Conservation (phyloP, 2,329 filamentous ascomycete genomes). For the Diaporthe australafricana region DNA sequence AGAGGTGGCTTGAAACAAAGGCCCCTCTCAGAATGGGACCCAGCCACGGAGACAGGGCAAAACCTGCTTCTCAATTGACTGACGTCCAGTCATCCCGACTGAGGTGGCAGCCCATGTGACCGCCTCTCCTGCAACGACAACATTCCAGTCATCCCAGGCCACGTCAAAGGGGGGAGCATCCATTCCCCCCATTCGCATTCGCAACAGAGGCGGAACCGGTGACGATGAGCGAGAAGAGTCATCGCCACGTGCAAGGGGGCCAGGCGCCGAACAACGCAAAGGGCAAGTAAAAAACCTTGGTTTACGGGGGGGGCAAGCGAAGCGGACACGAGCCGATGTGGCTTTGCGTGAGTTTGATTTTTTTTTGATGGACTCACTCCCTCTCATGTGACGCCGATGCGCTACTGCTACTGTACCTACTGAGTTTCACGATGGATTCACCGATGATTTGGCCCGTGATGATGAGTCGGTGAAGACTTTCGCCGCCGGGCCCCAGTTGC, state of each 20-base stretch:
- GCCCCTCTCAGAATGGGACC: slow-evolving; percentile 13
- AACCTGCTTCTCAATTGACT: slow-evolving; percentile 30
- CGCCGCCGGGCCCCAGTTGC: slow-evolving; percentile 25
- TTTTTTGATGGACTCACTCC: slow-evolving; percentile 26
- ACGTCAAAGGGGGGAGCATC: slow-evolving; percentile 17
- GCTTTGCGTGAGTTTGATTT: background rate
- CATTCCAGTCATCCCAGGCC: slow-evolving; percentile 23
- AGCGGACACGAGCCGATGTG: slow-evolving; percentile 24
- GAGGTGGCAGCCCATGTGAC: slow-evolving; percentile 29
- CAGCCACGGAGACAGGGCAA: slow-evolving; percentile 27
- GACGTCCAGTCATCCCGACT: slow-evolving; percentile 32
- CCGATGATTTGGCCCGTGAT: slow-evolving; percentile 15
- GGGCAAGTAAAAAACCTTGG: slow-evolving; percentile 7
- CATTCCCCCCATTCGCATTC: slow-evolving; percentile 12
- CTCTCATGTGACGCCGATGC: slow-evolving; percentile 21
- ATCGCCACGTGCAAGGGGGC: slow-evolving; percentile 25
- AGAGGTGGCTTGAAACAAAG: slow-evolving; percentile 30
- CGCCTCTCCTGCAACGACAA: slow-evolving; percentile 5
- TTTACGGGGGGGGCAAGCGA: slow-evolving; percentile 3
- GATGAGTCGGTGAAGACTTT: slow-evolving; percentile 22
- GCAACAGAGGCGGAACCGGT: slow-evolving; percentile 18
- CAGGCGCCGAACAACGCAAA: background rate
- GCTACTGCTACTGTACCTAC: slow-evolving; percentile 3
- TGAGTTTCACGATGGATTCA: slow-evolving; percentile 31
- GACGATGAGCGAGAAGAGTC: slow-evolving; percentile 28